Percentiles rank a stretch among this genome's conserved stretches.
phyloP scores from a whole-genome alignment of 805 yeast species.

The Teunomyces aglyptinius region DNA sequence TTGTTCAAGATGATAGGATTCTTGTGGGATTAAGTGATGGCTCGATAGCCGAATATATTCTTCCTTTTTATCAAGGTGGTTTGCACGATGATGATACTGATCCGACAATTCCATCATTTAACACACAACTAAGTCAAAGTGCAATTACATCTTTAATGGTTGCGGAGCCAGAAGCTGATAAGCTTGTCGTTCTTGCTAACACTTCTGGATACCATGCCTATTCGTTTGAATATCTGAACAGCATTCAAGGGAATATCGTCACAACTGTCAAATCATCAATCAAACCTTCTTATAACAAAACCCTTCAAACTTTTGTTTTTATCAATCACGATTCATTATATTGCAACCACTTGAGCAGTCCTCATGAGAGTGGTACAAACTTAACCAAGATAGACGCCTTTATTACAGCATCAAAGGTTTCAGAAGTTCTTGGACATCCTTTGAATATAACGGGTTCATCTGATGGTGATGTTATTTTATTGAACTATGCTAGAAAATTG shows the following conservation, averaged over 20 bases:
- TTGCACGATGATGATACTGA: slow-evolving; percentile 12
- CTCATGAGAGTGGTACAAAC: slow-evolving; percentile 33
- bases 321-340: slow-evolving; percentile 29
- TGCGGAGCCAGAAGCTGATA: slow-evolving; percentile 20
- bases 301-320: slow-evolving; percentile 25
- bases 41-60: slow-evolving; percentile 52
- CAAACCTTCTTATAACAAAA: slow-evolving; percentile 29
- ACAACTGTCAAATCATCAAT: slow-evolving; percentile 22
- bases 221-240: slow-evolving; percentile 25
- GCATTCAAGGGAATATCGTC: slow-evolving; percentile 26
- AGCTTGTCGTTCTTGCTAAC: slow-evolving; percentile 26
- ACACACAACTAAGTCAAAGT: slow-evolving; percentile 30
- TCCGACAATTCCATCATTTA: slow-evolving; percentile 29
- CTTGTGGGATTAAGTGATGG: slow-evolving; percentile 63
- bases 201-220: slow-evolving; percentile 28
- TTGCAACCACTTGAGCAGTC: slow-evolving; percentile 28
- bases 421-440: slow-evolving; percentile 38
- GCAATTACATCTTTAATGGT: slow-evolving; percentile 27
- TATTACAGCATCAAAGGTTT: slow-evolving; percentile 26
- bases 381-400: slow-evolving; percentile 31
- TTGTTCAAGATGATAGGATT: slow-evolving; percentile 41
- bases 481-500: slow-evolving; percentile 38
- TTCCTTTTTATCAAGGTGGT: slow-evolving; percentile 25
- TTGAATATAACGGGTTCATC: slow-evolving; percentile 32
- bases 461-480: slow-evolving; percentile 35